phyloP scores from a whole-genome alignment of 495 filamentous ascomycete species.

The Hyaloscypha finlandica region DNA sequence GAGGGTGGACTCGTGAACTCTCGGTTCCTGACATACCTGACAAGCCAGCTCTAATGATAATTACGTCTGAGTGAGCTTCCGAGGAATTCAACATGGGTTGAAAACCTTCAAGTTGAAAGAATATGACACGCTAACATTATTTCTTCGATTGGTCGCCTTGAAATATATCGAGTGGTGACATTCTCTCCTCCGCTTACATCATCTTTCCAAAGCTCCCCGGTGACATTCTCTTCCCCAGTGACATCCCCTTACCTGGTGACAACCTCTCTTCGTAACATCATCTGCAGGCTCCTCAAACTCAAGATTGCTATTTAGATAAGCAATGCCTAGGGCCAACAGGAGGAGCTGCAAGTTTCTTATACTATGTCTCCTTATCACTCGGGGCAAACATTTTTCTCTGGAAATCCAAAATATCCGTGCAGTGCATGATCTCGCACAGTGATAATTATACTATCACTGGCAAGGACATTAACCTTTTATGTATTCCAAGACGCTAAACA shows the following conservation, averaged over 20 bases:
- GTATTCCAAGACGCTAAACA: slow-evolving; percentile 24
- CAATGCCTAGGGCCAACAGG: neutral
- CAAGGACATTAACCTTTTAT: slow-evolving; percentile 2
- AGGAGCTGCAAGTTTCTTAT: neutral
- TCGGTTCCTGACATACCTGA: neutral
- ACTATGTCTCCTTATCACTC: neutral
- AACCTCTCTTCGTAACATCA: neutral
- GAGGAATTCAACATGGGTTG: neutral
- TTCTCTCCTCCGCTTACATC: neutral
- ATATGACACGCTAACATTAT: neutral
- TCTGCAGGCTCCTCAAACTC: neutral
- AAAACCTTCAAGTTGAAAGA: neutral
- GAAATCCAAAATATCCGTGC: neutral
- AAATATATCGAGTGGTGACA: slow-evolving; percentile 1
- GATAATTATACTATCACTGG: neutral
- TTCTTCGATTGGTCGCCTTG: neutral
- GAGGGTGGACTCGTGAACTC: neutral
- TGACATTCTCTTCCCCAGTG: neutral
- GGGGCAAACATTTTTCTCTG: neutral
- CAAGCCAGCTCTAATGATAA: neutral
- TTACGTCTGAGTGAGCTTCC: neutral
- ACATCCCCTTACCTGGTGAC: too few species aligned
- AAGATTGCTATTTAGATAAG: neutral
- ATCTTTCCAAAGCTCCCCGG: neutral
- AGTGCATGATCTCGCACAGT: neutral